Conservation (phyloP, 768 basidiomycete genomes). For the Agrocybe chaxingu region DNA sequence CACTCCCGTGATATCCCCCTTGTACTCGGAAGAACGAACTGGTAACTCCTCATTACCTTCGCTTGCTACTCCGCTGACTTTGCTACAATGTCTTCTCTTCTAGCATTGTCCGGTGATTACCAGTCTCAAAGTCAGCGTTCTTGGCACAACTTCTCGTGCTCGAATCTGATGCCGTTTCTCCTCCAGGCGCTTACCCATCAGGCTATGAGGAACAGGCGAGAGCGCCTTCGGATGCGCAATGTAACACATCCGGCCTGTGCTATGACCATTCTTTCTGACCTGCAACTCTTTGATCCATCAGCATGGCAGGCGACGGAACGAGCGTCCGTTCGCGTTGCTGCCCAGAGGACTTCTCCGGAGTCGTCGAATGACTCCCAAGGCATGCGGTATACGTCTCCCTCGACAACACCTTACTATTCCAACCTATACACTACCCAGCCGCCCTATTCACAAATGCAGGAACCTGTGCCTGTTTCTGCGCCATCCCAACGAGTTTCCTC, state of each 20-base stretch:
- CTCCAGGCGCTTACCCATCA: conserved; percentile 18
- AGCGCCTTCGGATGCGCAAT: not conserved
- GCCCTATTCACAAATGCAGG: conserved; percentile 13
- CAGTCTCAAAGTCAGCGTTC: conserved; percentile 31
- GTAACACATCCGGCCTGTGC: conserved; percentile 3
- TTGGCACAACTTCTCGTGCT: conserved; percentile 5
- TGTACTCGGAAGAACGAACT: conserved; percentile 58
- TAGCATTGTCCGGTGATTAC: conserved; percentile 44
- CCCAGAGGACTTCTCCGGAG: conserved; percentile 40
- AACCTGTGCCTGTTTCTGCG: conserved; percentile 1
- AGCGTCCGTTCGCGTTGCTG: conserved; percentile 56
- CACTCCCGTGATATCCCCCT: conserved; percentile 39
- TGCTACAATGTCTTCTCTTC: conserved; percentile 10
- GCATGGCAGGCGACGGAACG: conserved; percentile 54
- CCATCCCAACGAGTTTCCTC: conserved; percentile 4
- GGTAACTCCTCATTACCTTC: conserved; percentile 32
- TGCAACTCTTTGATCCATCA: conserved; percentile 15
- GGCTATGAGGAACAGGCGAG: conserved; percentile 28
- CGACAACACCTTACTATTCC: conserved; percentile 25
- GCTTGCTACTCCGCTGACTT: conserved; percentile 2
- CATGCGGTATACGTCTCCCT: conserved; percentile 28
- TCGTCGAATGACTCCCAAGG: conserved; percentile 20
- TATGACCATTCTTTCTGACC: conserved; percentile 3
- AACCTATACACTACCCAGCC: conserved; percentile 13
- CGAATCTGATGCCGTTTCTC: conserved; percentile 2